These are phyloP conservation scores for Helicostylum pulchrum DNA, from an alignment of 192 early-diverging fungal species.

Conservation along the genomic window DNA sequence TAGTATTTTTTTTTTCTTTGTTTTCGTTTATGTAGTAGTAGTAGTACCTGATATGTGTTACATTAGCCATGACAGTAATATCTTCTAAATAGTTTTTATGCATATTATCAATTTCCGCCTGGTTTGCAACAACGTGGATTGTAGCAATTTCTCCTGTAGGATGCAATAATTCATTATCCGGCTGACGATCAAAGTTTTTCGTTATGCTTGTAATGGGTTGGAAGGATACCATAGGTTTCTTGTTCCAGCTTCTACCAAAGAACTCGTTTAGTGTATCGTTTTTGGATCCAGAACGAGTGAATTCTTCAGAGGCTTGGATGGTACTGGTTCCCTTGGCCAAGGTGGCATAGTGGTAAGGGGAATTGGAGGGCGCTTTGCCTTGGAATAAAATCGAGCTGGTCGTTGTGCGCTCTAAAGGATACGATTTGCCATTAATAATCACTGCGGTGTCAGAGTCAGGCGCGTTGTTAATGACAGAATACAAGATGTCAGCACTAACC, in stretches of 20 bases:
- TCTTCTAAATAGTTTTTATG: slow-evolving; percentile 13
- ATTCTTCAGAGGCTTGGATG: slow-evolving; percentile 6
- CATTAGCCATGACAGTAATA: slow-evolving; percentile 10
- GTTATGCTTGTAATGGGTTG: background rate
- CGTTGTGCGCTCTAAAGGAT: background rate
- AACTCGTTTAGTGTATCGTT: slow-evolving; percentile 14
- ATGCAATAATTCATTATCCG: slow-evolving; percentile 2
- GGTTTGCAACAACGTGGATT: slow-evolving; percentile 13
- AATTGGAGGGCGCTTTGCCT: slow-evolving; percentile 17
- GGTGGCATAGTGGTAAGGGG: slow-evolving; percentile 16
- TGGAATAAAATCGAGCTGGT: slow-evolving; percentile 1
- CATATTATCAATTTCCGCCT: slow-evolving; percentile 13
- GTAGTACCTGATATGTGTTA: slow-evolving; percentile 25
- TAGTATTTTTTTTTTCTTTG: background rate
- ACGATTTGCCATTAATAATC: background rate
- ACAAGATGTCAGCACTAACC: background rate
- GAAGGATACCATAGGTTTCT: slow-evolving; percentile 3
- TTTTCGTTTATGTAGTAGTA: background rate
- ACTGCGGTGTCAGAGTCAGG: slow-evolving; percentile 5
- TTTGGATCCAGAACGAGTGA: slow-evolving; percentile 5
- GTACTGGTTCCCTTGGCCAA: slow-evolving; percentile 1
- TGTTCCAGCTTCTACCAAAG: slow-evolving; percentile 24
- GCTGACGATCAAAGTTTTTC: background rate
- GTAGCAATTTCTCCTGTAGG: slow-evolving; percentile 19
- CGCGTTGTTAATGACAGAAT: background rate